Evolutionary conservation across 306 rosid species (phyloP).

Genomic region (Arachis hypogaea): DNA sequence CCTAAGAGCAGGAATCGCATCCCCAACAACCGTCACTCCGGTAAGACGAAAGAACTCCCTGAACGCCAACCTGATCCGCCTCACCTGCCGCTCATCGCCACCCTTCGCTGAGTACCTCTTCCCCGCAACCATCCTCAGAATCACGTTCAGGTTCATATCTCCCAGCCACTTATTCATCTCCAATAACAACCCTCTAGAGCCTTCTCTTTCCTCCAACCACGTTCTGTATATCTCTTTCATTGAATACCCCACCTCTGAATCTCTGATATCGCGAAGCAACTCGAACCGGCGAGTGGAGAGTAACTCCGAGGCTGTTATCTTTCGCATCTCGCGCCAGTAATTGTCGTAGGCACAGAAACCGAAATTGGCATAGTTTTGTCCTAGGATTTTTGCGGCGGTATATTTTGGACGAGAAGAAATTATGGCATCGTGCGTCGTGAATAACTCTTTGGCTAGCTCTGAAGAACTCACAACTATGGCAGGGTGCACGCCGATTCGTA

Average conservation of each 20-base stretch:
- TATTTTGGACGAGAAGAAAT: slow-evolving; percentile 44
- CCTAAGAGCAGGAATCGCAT: slow-evolving; percentile 46
- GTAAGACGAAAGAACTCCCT: slow-evolving; percentile 36
- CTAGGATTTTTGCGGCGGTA: slow-evolving; percentile 25
- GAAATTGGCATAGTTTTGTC: slow-evolving; percentile 33
- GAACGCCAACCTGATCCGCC: slow-evolving; percentile 1
- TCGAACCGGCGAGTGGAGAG: slow-evolving; percentile 53
- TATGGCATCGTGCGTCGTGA: slow-evolving; percentile 23
- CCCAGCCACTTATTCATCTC: slow-evolving; percentile 53
- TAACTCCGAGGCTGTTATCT: slow-evolving; percentile 39
- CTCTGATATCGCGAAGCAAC: slow-evolving; percentile 35
- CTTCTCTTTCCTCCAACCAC: slow-evolving; percentile 31
- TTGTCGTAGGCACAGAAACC: slow-evolving; percentile 38
- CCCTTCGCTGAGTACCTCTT: background rate
- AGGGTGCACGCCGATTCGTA: slow-evolving; percentile 38
- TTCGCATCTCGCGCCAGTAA: slow-evolving; percentile 50
- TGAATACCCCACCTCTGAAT: slow-evolving; percentile 32
- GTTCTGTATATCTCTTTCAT: slow-evolving; percentile 38
- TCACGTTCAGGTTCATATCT: slow-evolving; percentile 22
- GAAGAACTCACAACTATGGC: slow-evolving; percentile 44
- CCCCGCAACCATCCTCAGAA: background rate
- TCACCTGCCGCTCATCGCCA: background rate
- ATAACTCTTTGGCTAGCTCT: slow-evolving; percentile 34
- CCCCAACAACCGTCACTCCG: slow-evolving; percentile 45
- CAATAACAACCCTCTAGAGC: background rate